Base-by-base conservation (phyloP, 805 yeast genomes). In the Ogataea corticis region DNA sequence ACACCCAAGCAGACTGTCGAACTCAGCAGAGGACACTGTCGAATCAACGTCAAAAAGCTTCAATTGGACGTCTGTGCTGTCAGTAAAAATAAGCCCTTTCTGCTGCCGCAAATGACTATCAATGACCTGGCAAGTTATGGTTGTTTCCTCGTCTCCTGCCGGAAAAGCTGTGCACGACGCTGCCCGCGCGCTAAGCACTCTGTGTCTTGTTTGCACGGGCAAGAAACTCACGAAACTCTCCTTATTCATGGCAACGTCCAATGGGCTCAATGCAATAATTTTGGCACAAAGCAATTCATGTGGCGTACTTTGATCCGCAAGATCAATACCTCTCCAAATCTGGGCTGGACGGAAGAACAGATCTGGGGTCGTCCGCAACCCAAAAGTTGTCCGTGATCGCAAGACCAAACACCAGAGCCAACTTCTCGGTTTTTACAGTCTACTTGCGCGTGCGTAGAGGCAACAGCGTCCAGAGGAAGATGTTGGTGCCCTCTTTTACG, bases 31-130 rank as follows among this genome's bases (percentile, higher is more conserved):
- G 13, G 53, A 53, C 11, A 61, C 19, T 2, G 61, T 51, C 18
- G 62, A 58, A 30, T 60, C 65, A 6, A 60, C 65, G 41, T 61
- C 66, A 38, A 60, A 60, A 14, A 59, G 42, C 38, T 53, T 59
- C 27, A 61, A 44, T 38, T 61, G 63, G 16, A 58, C 55, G n/a
- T 55, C 59, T 32, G 49, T 48, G 25, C 46, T 49, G 39, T 61
- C 60, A 1, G 64, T 57, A 36, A 56, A 60, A 10, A 60, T 49
- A 10, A 61, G 50, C 3, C 65, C 65, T 33, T 57, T 61, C 38
- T 55, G 60, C 23, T 50, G 51, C 3, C 38, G 17, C 15, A 61
- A 42, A 29, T 46, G 14, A 18, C 37, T 10, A 9, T 10, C 29
- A 13, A 42, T 10, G 15, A 21, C 17, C n/a, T 16, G 14, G 14